Conservation (phyloP, 441 rosid genomes). For the Syzygium malaccense region DNA sequence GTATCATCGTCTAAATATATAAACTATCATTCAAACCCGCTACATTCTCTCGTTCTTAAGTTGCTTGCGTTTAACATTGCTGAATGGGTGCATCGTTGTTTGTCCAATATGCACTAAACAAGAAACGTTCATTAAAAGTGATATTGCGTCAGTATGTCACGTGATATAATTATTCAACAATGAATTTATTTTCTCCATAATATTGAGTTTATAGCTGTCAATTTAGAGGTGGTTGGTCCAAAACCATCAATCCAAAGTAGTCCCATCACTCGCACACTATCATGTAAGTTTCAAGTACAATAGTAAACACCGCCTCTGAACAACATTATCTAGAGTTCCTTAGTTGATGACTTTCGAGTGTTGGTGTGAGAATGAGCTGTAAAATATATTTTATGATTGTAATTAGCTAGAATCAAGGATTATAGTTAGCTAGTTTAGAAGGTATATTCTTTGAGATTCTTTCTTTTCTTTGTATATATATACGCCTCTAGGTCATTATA, state of each 20-base stretch:
- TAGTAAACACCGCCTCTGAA: neutral
- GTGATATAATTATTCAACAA: neutral
- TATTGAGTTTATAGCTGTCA: neutral
- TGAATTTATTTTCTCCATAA: neutral
- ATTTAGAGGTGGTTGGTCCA: neutral
- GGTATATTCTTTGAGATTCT: too few species aligned
- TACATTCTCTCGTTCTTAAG: neutral
- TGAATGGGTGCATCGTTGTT: neutral
- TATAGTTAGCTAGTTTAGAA: too few species aligned
- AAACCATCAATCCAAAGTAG: neutral
- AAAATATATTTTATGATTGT: too few species aligned
- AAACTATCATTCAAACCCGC: neutral
- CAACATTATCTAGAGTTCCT: neutral
- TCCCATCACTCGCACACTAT: too few species aligned
- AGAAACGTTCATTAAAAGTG: fast-evolving
- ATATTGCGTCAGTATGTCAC: neutral
- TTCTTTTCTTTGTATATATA: too few species aligned
- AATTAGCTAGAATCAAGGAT: too few species aligned
- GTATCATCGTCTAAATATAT: neutral
- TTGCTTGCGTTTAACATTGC: neutral
- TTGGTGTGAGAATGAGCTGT: too few species aligned
- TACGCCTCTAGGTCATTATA: too few species aligned
- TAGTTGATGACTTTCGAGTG: neutral
- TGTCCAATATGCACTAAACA: neutral
- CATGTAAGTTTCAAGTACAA: too few species aligned